Conservation (phyloP, 164 flowering plant species). For the Cinnamomum micranthum region DNA sequence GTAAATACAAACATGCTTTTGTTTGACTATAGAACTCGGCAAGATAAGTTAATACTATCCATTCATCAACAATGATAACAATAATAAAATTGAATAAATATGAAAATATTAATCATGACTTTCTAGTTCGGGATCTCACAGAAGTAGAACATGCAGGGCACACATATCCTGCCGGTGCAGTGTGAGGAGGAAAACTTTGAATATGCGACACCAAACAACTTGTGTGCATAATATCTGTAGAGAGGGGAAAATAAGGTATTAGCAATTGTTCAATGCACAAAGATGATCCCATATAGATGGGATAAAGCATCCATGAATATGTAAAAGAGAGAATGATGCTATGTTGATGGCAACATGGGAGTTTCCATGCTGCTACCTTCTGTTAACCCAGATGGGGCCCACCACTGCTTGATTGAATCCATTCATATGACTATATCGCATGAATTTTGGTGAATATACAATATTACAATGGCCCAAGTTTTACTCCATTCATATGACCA, state of each 20-base stretch:
- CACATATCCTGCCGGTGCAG: conserved; percentile 94
- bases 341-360: too few relatives aligned
- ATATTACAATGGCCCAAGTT: too few relatives aligned
- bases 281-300: not conserved
- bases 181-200: conserved; percentile 81
- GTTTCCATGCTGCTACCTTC: too few relatives aligned
- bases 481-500: too few relatives aligned
- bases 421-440: too few relatives aligned
- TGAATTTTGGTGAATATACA: too few relatives aligned
- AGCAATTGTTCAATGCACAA: conserved; percentile 5
- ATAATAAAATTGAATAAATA: not conserved
- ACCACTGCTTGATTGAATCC: too few relatives aligned
- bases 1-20: not conserved
- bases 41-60: not conserved
- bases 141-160: conserved; percentile 87
- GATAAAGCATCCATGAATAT: not conserved
- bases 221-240: conserved; percentile 80
- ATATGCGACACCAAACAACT: conserved; percentile 84
- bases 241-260: not conserved
- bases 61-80: not conserved
- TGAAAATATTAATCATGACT: not conserved
- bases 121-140: conserved; percentile 39
- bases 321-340: too few relatives aligned
- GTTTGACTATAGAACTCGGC: not conserved
- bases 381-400: too few relatives aligned